Percentiles rank a stretch among this genome's conserved stretches.
Conservation (phyloP, 257 asterid species). For the Nicotiana sylvestris region DNA sequence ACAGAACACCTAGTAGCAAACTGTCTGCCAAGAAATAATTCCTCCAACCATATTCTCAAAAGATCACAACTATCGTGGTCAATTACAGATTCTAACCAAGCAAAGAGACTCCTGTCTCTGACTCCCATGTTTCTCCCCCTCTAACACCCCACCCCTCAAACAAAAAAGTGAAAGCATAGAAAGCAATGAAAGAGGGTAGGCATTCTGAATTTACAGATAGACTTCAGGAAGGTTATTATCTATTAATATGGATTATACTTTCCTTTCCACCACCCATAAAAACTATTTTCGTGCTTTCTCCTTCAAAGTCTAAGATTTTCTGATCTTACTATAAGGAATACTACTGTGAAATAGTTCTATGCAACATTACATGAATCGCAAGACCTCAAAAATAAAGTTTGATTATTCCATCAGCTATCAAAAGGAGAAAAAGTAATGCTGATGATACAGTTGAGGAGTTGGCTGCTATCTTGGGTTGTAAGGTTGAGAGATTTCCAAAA, state of each 20-base stretch:
- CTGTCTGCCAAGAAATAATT: background rate
- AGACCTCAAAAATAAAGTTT: background rate
- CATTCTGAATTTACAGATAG: background rate
- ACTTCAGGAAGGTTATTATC: background rate
- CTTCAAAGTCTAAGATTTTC: background rate
- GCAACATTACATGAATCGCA: background rate
- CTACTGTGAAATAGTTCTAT: background rate
- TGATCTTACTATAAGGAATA: background rate
- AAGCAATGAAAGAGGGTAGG: background rate
- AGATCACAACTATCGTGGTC: background rate
- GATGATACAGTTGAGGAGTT: no score
- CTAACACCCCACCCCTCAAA: background rate
- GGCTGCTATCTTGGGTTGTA: no score
- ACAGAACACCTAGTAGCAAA: background rate
- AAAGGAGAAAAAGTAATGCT: background rate
- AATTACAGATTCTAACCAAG: background rate
- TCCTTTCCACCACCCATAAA: background rate
- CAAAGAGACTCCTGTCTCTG: background rate
- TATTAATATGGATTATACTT: background rate
- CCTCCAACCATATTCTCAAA: background rate
- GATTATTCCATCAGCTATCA: background rate
- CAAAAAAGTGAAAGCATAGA: background rate
- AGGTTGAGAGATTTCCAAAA: no score
- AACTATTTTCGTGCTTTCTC: no score
- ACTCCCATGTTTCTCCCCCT: background rate